A percentile compares a stretch with the other conserved stretches of the same genome.
These are phyloP conservation scores for Tephrocybe sp. DNA, from an alignment of 768 basidiomycete species.

Conservation along the genomic window DNA sequence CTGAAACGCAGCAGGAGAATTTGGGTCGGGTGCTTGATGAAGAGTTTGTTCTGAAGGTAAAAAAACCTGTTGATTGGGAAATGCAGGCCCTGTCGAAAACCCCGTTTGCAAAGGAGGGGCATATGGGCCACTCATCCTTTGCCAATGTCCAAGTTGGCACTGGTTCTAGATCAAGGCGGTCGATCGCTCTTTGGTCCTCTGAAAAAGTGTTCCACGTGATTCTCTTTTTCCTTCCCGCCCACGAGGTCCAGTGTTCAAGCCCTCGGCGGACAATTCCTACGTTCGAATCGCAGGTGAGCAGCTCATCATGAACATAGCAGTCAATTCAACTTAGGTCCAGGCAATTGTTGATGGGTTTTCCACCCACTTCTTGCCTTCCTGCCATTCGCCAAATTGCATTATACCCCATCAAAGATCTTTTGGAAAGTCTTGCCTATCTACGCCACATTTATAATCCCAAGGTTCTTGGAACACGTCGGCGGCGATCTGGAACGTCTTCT, in stretches of 20 bases:
- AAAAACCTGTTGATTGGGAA: conserved; percentile 13
- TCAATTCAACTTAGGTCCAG: neutral
- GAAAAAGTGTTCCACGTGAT: neutral
- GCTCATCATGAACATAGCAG: no score
- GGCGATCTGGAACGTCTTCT: conserved; percentile 7
- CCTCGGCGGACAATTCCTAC: no score
- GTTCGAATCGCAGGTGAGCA: no score
- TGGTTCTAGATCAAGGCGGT: conserved; percentile 1
- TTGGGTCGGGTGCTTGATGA: conserved; percentile 46
- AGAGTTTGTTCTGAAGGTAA: conserved; percentile 20
- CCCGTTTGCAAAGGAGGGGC: conserved; percentile 1
- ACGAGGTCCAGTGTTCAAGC: no score
- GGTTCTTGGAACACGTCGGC: conserved; percentile 58
- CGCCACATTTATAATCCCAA: conserved; percentile 57
- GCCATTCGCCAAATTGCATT: conserved; percentile 45
- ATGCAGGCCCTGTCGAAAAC: conserved; percentile 7
- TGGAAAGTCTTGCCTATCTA: conserved; percentile 49
- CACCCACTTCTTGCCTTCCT: conserved; percentile 57
- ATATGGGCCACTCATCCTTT: conserved; percentile 1
- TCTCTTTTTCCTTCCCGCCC: no score
- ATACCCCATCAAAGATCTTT: conserved; percentile 35
- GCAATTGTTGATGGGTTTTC: conserved; percentile 9
- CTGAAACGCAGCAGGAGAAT: conserved; percentile 63
- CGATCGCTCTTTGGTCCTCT: no score
- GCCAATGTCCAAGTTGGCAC: no score